Base-by-base conservation (phyloP, 1,284 basidiomycete species). In the Tetrapyrgos nigripes region DNA sequence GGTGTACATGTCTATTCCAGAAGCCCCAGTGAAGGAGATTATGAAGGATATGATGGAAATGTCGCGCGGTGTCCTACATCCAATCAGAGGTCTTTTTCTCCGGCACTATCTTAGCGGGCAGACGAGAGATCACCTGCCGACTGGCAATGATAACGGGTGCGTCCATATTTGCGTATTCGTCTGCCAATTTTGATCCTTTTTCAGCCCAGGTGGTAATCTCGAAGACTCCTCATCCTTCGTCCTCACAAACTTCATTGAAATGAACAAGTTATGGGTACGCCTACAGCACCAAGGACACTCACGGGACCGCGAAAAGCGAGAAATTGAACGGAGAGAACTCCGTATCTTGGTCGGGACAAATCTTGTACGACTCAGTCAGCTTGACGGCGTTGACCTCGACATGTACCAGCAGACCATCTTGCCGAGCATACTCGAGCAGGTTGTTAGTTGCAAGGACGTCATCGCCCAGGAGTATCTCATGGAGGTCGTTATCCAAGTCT, bases 41-140 rank as follows among this genome's bases (percentile, higher is more conserved):
- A 98, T 97, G 96, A 97, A 97, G 83, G 96, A 98, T 76, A 97
- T 98, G 95, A 92, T 98, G 88, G 96, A 98, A 74, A 98, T 98
- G 96, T 94, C 94, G 28, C 83, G 95, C 35, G 96, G 96, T 60
- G 93, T 97, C 4, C 83, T 98, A 64, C 94, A 97, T 73, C 96
- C 96, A 17, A 95, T 94, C 45, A 83, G 96, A 52, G 96, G 96
- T 28, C 78, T 98, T 37, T 98, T 98, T 76, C 79, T 98, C 40
- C 84, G 96, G 17, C 96, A 98, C 73, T 98, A 98, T 74, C 85
- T 98, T 31, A 94, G 92, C 62, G 96, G 96, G 5, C 95, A 97
- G 79, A 98, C 96, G 3, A 84, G 95, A 64, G 95, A 97, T 70
- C 87, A 96, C 70, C 76, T 98, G n/a, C 96, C 96, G 1, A 73